Conservation (phyloP, 2,329 filamentous ascomycete species). For the Aspergillus sp. region DNA sequence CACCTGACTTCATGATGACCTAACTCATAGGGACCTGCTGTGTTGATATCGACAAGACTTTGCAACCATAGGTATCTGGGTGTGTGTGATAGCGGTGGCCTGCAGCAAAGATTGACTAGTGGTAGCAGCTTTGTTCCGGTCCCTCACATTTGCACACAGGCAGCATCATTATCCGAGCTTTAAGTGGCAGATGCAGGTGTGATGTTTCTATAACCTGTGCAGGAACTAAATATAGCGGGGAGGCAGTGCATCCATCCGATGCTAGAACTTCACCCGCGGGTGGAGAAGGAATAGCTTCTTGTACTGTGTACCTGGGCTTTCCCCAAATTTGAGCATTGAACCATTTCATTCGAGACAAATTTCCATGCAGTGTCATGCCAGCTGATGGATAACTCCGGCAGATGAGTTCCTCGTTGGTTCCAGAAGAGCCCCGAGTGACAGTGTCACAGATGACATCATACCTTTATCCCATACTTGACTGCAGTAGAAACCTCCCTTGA, state of each 20-base stretch:
- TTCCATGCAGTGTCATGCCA: neutral
- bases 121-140: neutral
- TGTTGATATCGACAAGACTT: neutral
- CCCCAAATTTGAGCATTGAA: neutral
- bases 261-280: neutral
- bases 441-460: neutral
- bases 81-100: neutral
- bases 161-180: constrained; percentile 12
- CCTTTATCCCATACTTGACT: neutral
- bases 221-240: constrained; percentile 17
- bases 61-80: neutral
- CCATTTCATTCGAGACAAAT: neutral
- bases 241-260: constrained; percentile 11
- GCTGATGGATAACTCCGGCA: neutral
- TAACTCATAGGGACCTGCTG: neutral
- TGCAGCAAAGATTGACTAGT: neutral
- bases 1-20: constrained; percentile 18
- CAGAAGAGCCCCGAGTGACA: neutral
- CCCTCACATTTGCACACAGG: constrained; percentile 6
- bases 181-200: constrained; percentile 7
- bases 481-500: no score
- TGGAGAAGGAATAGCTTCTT: neutral
- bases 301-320: neutral
- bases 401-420: neutral
- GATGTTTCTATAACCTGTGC: constrained; percentile 2